Base-by-base conservation (phyloP, 495 filamentous ascomycete species). In the Physcia stellaris region DNA sequence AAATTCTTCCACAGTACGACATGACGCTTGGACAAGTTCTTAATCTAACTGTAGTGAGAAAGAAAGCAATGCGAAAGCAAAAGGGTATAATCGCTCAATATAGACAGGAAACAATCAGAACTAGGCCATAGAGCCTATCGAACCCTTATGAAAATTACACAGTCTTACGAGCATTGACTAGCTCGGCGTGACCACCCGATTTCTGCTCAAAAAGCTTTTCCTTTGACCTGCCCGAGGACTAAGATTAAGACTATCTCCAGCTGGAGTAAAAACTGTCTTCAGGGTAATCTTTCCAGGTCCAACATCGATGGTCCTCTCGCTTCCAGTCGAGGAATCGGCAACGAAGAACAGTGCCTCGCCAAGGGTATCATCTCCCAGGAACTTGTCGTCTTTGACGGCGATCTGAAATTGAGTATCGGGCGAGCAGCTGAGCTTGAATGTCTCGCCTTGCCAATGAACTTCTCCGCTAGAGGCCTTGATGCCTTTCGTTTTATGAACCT, bases 291-390 rank as follows among this genome's bases (percentile, higher is more conserved):
- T 67, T 7, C 85, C 83, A 16, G 56, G 61, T 10, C 86, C 86
- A 37, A 81, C 73, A 13, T 56, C 62, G 22, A 98, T 60, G 11
- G 66, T 49, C 66, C 87, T 93, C 47, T 94, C 85, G 27, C 71
- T 66, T 15, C 77, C 76, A 2, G 64, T 60, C 17, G 56, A 49
- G 1, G 64, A 61, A 50, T 98, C 87, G 39, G 83, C 83, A 11
- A 98, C 77, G 51, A 92, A 87, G 64, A 94, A 93, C n/a, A 79
- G 46, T 0, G 66, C 70, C 48, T 96, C 86, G 30, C 90, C 90
- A 7, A 96, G 65, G 21, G 75, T 66, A 31, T 80, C 74, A 49
- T 94, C 87, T 27, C 70, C 78, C 27, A 82, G 75, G 49, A 95
- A 85, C 45, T 80, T 71, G 53, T 94, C 82, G 50, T 83, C 76